These are phyloP conservation scores for Microcyclospora tardicrescens DNA, from an alignment of 2,329 filamentous ascomycete species.

Conservation along the genomic window DNA sequence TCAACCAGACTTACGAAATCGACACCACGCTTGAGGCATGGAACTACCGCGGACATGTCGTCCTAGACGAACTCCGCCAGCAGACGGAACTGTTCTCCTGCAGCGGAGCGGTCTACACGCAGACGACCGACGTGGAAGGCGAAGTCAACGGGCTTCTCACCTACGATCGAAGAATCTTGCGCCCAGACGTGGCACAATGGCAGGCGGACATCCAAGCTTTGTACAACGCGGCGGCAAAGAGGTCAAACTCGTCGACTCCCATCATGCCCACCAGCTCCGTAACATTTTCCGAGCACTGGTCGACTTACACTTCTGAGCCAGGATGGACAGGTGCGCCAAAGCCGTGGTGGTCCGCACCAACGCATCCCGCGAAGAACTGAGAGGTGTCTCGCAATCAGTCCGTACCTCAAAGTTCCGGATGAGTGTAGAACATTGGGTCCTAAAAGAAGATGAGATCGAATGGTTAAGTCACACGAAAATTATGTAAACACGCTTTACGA, in stretches of 20 bases:
- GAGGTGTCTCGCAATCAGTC: too few species aligned
- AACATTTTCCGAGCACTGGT: background rate
- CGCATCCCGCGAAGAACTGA: too few species aligned
- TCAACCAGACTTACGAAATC: conserved; percentile 58
- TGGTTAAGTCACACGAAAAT: too few species aligned
- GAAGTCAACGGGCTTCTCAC: conserved; percentile 61
- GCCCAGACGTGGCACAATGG: conserved; percentile 47
- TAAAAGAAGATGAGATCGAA: too few species aligned
- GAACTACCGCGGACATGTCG: conserved; percentile 50
- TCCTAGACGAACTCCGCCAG: conserved; percentile 35
- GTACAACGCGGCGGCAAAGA: conserved; percentile 38
- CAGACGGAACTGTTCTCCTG: conserved; percentile 46
- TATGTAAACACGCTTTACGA: too few species aligned
- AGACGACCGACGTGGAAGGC: conserved; percentile 62
- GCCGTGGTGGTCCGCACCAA: too few species aligned
- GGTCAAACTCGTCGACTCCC: conserved; percentile 4
- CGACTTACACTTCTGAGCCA: background rate
- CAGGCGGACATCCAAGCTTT: conserved; percentile 44
- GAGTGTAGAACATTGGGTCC: too few species aligned
- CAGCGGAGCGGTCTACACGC: conserved; percentile 57
- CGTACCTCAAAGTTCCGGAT: too few species aligned
- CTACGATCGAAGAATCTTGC: conserved; percentile 45
- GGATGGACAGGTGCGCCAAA: too few species aligned
- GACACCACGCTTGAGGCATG: conserved; percentile 44
- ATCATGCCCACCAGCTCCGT: background rate